Base-by-base conservation (phyloP, 768 basidiomycete species). In the Collybiopsis luxurians region DNA sequence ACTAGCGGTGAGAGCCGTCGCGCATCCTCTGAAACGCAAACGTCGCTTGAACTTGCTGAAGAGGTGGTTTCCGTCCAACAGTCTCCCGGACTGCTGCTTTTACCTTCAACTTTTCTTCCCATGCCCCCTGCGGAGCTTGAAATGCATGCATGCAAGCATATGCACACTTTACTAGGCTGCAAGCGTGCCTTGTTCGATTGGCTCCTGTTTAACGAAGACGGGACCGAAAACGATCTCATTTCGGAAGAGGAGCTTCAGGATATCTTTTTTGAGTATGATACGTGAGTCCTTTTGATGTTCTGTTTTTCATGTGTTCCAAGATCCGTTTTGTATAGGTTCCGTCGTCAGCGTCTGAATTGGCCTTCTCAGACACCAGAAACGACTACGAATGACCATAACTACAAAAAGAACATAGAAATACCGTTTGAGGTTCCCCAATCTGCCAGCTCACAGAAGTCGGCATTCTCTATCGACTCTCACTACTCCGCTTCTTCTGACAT, bases 71-170 rank as follows among this genome's bases (percentile, higher is more conserved):
- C 11, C 63, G n/a, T 72, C 0, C 64, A 76, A 44, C 87, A 88
- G 65, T 84, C 84, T 1, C 78, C 85, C 5, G 89, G 89, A 1
- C 68, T 90, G 6, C 64, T 90, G 23, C 69, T 89, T 31, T 81
- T 74, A 76, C 84, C 81, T 6, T 70, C 76, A 24, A 82, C 79
- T 5, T 87, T 86, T 66, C 73, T 89, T 45, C 79, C 85, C 1
- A 71, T 86, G 61, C 55, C 75, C 0, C 76, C 87, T 23, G 64
- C 67, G 2, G 87, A 88, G 64, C 73, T 90, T 31, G 89, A 90
- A 71, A 84, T 87, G 83, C 85, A 89, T 63, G 77, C 83, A n/a
- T 85, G 83, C 71, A 87, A 84, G 69, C 77, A 85, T 64, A 70
- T 89, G 48, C 85, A 90, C 64, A 76, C 77, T 5, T 66, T 91